phyloP scores from a whole-genome alignment of 306 rosid species.

The Senna siamea region DNA sequence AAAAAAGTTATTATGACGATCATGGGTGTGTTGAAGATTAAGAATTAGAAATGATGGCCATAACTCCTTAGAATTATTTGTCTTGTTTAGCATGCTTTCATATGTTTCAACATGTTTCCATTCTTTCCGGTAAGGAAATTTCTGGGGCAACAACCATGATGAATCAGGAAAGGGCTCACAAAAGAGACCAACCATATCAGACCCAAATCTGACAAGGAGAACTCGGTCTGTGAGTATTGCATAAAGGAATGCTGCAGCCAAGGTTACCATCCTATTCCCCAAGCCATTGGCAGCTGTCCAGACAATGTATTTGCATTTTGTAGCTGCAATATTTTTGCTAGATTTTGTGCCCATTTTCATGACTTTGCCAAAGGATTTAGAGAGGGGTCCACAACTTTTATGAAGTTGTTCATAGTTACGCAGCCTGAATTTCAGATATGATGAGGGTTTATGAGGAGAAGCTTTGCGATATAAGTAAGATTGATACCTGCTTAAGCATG shows the following conservation, averaged over 20 bases:
- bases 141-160: slow-evolving; percentile 55
- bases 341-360: slow-evolving; percentile 38
- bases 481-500: slow-evolving; percentile 58
- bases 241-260: slow-evolving; percentile 55
- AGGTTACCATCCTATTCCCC: slow-evolving; percentile 57
- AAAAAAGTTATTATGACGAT: slow-evolving; percentile 55
- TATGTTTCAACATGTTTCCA: slow-evolving; percentile 40
- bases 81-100: slow-evolving; percentile 47
- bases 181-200: slow-evolving; percentile 58
- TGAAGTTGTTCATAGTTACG: slow-evolving; percentile 57
- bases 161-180: slow-evolving; percentile 59
- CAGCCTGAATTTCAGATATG: slow-evolving; percentile 49
- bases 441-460: slow-evolving; percentile 45
- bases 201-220: slow-evolving; percentile 59
- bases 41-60: slow-evolving; percentile 46
- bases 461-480: slow-evolving; percentile 49
- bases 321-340: slow-evolving; percentile 22
- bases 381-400: slow-evolving; percentile 52
- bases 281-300: slow-evolving; percentile 53
- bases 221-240: slow-evolving; percentile 59
- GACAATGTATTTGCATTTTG: slow-evolving; percentile 51
- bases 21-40: slow-evolving; percentile 51
- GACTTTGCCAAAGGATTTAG: slow-evolving; percentile 47
- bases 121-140: slow-evolving; percentile 42
- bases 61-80: slow-evolving; percentile 14